A percentile compares a stretch with the other conserved stretches of the same genome.
These are phyloP conservation scores for Kurtzmaniella quercitrusa DNA, from an alignment of 1,139 yeast species.

Conservation along the genomic window DNA sequence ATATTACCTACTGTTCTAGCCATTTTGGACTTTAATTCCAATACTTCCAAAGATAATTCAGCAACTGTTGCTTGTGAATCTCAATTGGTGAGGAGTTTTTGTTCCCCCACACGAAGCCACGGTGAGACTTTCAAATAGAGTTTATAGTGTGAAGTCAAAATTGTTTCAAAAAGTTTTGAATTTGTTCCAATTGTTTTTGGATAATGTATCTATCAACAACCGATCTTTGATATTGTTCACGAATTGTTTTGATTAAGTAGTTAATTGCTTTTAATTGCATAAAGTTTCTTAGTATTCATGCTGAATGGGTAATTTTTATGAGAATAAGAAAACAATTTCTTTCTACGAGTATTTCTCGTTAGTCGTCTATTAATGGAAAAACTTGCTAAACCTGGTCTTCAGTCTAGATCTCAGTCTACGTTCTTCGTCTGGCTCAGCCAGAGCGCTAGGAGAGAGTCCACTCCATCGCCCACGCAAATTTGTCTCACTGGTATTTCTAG, in stretches of 20 bases:
- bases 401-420: conserved; percentile 6
- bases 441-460: not conserved
- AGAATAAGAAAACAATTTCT: no score
- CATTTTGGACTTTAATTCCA: not conserved
- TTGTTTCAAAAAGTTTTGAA: no score
- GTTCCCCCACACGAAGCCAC: conserved; percentile 1
- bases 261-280: no score
- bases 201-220: no score
- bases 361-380: not conserved
- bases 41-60: not conserved
- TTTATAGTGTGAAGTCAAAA: no score
- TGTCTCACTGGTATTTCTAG: conserved; percentile 3
- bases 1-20: conserved; percentile 30
- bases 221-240: no score
- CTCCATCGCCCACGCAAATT: conserved; percentile 4
- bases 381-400: conserved; percentile 6
- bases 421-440: not conserved
- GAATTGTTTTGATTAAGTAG: no score
- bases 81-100: not conserved
- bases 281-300: no score
- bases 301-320: no score
- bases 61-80: not conserved
- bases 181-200: no score
- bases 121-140: no score
- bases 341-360: no score